phyloP scores from a whole-genome alignment of 768 basidiomycete genomes.

The Termitomyces titanicus region DNA sequence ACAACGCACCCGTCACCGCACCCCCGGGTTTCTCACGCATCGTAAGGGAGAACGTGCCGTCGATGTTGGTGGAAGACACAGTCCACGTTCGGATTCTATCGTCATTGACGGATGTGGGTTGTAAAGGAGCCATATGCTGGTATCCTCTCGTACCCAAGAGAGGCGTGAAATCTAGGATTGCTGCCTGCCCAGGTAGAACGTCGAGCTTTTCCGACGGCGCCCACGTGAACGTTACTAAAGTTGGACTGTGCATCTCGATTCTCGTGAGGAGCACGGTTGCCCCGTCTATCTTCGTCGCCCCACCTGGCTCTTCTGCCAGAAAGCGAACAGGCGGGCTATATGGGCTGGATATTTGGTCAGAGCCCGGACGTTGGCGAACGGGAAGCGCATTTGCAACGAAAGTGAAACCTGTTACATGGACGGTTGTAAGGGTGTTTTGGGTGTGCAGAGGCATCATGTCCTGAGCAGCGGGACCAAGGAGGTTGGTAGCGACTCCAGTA shows the following conservation, averaged over 20 bases:
- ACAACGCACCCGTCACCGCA: constrained; percentile 52
- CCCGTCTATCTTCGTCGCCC: constrained; percentile 24
- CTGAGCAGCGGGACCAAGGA: constrained; percentile 45
- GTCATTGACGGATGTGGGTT: constrained; percentile 48
- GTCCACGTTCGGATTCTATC: constrained; percentile 68
- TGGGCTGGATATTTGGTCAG: constrained; percentile 32
- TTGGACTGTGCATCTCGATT: constrained; percentile 39
- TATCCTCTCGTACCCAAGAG: constrained; percentile 45
- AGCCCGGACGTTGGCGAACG: constrained; percentile 35
- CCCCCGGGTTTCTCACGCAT: constrained; percentile 54
- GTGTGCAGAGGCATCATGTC: constrained; percentile 47
- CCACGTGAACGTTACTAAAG: constrained; percentile 57
- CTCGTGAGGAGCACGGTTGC: constrained; percentile 32
- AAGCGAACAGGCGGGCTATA: constrained; percentile 58
- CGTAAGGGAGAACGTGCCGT: constrained; percentile 39
- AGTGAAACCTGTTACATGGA: constrained; percentile 49
- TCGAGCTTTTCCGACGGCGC: constrained; percentile 27
- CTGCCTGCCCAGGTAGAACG: constrained; percentile 47
- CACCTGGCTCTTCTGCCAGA: constrained; percentile 43
- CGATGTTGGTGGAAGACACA: constrained; percentile 36
- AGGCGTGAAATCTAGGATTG: constrained; percentile 49
- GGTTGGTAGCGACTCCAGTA: constrained; percentile 51
- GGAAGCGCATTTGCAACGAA: constrained; percentile 54
- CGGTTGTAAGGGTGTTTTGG: constrained; percentile 42
- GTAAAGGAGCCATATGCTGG: constrained; percentile 47